Percentiles rank a stretch among this genome's conserved stretches.
Conservation (phyloP, 2,329 filamentous ascomycete species). For the Fusarium abutilonis region DNA sequence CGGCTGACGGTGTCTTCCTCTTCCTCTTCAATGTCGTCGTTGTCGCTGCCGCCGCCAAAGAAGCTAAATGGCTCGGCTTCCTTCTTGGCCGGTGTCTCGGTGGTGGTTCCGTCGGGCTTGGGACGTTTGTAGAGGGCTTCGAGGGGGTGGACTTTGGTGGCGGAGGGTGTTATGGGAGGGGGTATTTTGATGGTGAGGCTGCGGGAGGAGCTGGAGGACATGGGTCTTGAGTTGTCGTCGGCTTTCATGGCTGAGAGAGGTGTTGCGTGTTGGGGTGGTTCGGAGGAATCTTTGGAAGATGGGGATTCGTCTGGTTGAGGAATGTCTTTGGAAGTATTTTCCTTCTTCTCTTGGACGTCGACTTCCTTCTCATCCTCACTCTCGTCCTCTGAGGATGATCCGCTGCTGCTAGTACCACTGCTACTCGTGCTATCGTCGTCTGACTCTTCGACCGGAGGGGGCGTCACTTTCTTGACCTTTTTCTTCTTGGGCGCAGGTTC, state of each 20-base stretch:
- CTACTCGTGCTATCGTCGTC: constrained; percentile 48
- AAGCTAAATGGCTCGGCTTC: constrained; percentile 77
- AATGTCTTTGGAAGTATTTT: constrained; percentile 7
- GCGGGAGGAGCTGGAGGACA: constrained; percentile 61
- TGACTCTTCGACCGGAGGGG: constrained; percentile 33
- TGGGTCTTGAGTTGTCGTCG: constrained; percentile 53
- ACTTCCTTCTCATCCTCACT: constrained; percentile 38
- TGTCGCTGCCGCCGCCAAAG: constrained; percentile 64
- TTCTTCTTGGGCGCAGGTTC: constrained; percentile 40
- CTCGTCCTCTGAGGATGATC: constrained; percentile 51
- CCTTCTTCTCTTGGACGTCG: constrained; percentile 12
- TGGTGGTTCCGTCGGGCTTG: constrained; percentile 53
- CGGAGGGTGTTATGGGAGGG: constrained; percentile 56
- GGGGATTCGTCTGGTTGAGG: constrained; percentile 29
- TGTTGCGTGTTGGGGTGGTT: constrained; percentile 32
- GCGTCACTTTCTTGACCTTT: constrained; percentile 36
- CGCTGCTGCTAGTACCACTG: constrained; percentile 49
- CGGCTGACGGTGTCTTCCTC: constrained; percentile 59
- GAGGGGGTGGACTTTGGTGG: constrained; percentile 77
- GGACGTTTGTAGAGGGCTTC: constrained; percentile 90
- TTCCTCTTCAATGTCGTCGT: constrained; percentile 58
- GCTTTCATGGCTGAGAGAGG: constrained; percentile 43
- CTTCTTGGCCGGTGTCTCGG: constrained; percentile 50
- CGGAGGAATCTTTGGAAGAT: constrained; percentile 12
- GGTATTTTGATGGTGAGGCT: constrained; percentile 67